These are phyloP conservation scores for Alnus glutinosa DNA, from an alignment of 306 rosid genomes.

Conservation along the genomic window DNA sequence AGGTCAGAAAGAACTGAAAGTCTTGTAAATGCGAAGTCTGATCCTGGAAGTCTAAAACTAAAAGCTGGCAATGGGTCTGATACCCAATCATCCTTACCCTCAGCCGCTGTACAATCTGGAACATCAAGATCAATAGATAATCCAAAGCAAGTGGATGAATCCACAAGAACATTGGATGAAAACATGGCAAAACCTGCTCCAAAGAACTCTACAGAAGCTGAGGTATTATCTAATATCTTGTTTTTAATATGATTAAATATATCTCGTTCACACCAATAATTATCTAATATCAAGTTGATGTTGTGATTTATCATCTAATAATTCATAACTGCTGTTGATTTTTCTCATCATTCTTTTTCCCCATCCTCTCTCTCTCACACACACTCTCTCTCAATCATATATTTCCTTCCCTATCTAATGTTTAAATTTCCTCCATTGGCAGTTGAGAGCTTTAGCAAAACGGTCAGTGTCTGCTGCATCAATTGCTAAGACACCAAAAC, in stretches of 20 bases:
- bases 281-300: not conserved
- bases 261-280: conserved; percentile 2
- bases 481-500: conserved; percentile 68
- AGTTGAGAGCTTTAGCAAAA: conserved; percentile 68
- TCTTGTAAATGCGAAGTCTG: conserved; percentile 52
- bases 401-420: conserved; percentile 9
- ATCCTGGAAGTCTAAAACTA: conserved; percentile 62
- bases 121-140: conserved; percentile 63
- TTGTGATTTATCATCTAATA: not conserved
- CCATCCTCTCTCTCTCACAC: not conserved
- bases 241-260: conserved; percentile 16
- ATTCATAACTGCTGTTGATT: conserved; percentile 1
- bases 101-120: conserved; percentile 55
- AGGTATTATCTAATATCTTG: conserved; percentile 50
- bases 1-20: conserved; percentile 66
- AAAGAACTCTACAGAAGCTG: conserved; percentile 51
- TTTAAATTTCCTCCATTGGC: conserved; percentile 38
- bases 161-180: conserved; percentile 58
- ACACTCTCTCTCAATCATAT: not conserved
- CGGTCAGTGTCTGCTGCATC: conserved; percentile 61
- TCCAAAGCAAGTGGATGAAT: conserved; percentile 72
- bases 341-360: not conserved
- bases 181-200: conserved; percentile 46
- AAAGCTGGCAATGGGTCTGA: conserved; percentile 76
- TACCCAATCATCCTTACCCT: conserved; percentile 54